Evolutionary conservation across 2,329 filamentous ascomycete species (phyloP), one percentile per base, ranked within the genome.

Genomic region (Fusarium mundagurra): DNA sequence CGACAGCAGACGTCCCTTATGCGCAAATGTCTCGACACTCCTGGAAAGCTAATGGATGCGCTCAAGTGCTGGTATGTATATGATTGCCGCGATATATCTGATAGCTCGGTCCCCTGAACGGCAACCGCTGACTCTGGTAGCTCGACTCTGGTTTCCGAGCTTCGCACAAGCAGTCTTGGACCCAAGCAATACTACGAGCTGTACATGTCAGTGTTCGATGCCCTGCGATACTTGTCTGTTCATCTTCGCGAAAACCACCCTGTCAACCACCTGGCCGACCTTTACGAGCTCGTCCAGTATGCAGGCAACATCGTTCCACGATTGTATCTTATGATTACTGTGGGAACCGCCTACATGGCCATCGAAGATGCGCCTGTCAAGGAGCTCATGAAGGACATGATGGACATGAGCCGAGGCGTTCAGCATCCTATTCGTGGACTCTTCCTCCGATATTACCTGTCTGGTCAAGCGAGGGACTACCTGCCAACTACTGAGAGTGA

Each of bases 311-410:
- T 99, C 76, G 92, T 99, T 67, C 96, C 96, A 31, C 92, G 96
- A 75, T 87, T 99, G 72, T 99, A 99, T 83, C 92, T 99, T 69
- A 99, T 99, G 97, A 96, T 99, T 80, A 99, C 97, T 1, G 97
- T 99, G 44, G 96, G 96, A 67, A 99, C 96, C 6, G 97, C 98
- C 55, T 99, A 99, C 87, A 99, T 99, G 96, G 92, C 94, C 33
- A 97, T 99, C 80, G 93, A 96, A 80, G 96, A 98, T 88, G 96
- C 97, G 67, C 96, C 96, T 2, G 96, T 99, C 77, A 99, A 99
- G 85, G 96, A 99, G 86, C 94, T 99, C 72, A 99, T 99, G 96
- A 99, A 99, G 85, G 96, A 99, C 83, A 99, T 99, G 96, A 99
- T 99, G 96, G 96, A 99, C 84, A 99, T 99, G 96, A 98, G 95